Evolutionary conservation across 1,284 basidiomycete species (phyloP).

Genomic region (Trichosporon asahii): DNA sequence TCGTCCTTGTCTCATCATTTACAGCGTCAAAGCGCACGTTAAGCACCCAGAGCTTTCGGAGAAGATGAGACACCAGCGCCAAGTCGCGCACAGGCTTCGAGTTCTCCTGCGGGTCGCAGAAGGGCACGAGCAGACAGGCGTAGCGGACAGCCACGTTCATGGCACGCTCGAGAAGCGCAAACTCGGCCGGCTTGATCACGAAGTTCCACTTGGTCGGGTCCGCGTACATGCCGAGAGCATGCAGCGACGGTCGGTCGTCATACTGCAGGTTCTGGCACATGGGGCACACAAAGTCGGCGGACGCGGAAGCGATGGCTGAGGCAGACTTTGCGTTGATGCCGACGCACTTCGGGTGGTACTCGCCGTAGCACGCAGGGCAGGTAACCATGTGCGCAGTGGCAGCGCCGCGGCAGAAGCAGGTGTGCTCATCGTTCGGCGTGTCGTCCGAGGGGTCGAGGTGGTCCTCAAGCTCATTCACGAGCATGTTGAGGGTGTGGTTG

Average conservation of each 20-base stretch:
- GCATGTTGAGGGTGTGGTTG: constrained; percentile 25
- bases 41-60: constrained; percentile 42
- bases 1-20: constrained; percentile 24
- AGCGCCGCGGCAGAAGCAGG: constrained; percentile 39
- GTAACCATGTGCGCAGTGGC: constrained; percentile 31
- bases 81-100: constrained; percentile 17
- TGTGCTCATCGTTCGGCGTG: constrained; percentile 25
- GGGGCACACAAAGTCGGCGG: constrained; percentile 36
- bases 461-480: constrained; percentile 30
- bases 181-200: constrained; percentile 31
- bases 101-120: constrained; percentile 25
- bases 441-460: constrained; percentile 38
- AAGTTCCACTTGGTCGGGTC: constrained; percentile 33
- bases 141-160: constrained; percentile 28
- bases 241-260: constrained; percentile 35
- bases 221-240: constrained; percentile 26
- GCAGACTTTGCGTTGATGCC: constrained; percentile 29
- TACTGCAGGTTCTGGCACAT: constrained; percentile 39
- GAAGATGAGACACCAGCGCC: constrained; percentile 24
- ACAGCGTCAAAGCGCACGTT: constrained; percentile 35
- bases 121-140: constrained; percentile 24
- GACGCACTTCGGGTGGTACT: constrained; percentile 45
- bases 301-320: constrained; percentile 10
- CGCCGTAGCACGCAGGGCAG: constrained; percentile 33
- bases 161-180: constrained; percentile 27